Evolutionary conservation across 345 rosid species (phyloP).

Genomic region (Populus deltoides): DNA sequence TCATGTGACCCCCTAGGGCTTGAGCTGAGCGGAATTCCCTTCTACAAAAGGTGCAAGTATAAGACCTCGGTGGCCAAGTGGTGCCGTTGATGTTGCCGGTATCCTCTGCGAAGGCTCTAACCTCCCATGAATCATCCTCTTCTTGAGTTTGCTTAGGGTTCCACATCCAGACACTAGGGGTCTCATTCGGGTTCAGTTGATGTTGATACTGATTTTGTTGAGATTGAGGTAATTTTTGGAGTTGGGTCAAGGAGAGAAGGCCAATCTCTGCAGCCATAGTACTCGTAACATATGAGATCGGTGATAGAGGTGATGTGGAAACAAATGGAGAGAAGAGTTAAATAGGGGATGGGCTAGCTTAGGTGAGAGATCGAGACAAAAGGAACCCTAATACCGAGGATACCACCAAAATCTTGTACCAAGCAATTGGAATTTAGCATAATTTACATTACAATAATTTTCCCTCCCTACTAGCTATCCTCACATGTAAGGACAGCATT

Average conservation of each 20-base stretch:
- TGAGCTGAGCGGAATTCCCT: conserved; percentile 96
- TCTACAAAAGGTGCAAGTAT: conserved; percentile 86
- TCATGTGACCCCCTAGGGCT: conserved; percentile 99
- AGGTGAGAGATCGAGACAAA: conserved; percentile 32
- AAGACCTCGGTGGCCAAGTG: conserved; percentile 97
- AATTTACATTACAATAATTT: conserved; percentile 21
- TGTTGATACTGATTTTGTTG: conserved; percentile 19
- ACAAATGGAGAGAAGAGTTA: conserved; percentile 32
- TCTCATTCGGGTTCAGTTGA: conserved; percentile 16
- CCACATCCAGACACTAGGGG: conserved; percentile 48
- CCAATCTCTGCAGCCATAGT: conserved; percentile 51
- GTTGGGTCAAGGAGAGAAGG: conserved; percentile 38
- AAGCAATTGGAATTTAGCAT: conserved; percentile 32
- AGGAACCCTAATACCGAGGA: conserved; percentile 31
- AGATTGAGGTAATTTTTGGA: conserved; percentile 29
- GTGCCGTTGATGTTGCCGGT: conserved; percentile 66
- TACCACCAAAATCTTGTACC: conserved; percentile 31
- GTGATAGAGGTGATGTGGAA: conserved; percentile 28
- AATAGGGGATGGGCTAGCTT: conserved; percentile 32
- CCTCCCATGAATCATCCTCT: conserved; percentile 95
- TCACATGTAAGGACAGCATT: conserved; percentile 19
- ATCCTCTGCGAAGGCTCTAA: conserved; percentile 83
- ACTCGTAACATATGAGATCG: conserved; percentile 18
- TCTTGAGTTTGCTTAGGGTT: conserved; percentile 52
- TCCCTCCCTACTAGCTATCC: conserved; percentile 20